phyloP scores from a whole-genome alignment of 2,329 filamentous ascomycete species.

The Sordariomycetes sp. region DNA sequence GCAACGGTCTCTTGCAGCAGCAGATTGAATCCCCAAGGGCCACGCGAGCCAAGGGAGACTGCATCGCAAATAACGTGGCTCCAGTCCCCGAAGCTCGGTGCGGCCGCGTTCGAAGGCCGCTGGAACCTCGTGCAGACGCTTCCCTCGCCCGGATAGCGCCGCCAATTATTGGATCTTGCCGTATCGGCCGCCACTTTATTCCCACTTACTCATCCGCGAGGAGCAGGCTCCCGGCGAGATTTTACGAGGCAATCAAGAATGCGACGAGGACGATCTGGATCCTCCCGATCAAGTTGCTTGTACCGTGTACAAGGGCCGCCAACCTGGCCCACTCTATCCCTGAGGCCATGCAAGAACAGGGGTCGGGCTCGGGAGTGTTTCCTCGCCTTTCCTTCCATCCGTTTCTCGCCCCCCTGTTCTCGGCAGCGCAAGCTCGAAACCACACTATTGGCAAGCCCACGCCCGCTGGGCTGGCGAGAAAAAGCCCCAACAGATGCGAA shows the following conservation, averaged over 20 bases:
- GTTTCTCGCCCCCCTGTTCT: background rate
- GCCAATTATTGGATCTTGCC: background rate
- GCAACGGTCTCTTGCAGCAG: background rate
- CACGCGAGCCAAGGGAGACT: constrained; percentile 1
- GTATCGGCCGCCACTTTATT: background rate
- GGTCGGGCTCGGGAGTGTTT: background rate
- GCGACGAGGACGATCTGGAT: background rate
- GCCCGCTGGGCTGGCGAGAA: no score
- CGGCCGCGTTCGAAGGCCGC: background rate
- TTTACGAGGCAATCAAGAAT: background rate
- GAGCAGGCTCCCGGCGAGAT: background rate
- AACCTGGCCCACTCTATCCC: background rate
- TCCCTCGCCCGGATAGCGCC: background rate
- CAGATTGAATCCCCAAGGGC: background rate
- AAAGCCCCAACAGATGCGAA: no score
- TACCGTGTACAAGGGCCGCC: background rate
- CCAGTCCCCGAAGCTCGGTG: background rate
- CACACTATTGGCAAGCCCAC: no score
- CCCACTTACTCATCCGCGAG: background rate
- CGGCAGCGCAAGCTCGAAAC: background rate
- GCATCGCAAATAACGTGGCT: constrained; percentile 1
- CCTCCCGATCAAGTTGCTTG: background rate
- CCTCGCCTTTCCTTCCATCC: background rate
- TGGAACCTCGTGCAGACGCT: background rate
- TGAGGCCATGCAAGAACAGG: background rate